Evolutionary conservation across 2,329 filamentous ascomycete genomes (phyloP).

Genomic region (Dactylellina drechsleri): DNA sequence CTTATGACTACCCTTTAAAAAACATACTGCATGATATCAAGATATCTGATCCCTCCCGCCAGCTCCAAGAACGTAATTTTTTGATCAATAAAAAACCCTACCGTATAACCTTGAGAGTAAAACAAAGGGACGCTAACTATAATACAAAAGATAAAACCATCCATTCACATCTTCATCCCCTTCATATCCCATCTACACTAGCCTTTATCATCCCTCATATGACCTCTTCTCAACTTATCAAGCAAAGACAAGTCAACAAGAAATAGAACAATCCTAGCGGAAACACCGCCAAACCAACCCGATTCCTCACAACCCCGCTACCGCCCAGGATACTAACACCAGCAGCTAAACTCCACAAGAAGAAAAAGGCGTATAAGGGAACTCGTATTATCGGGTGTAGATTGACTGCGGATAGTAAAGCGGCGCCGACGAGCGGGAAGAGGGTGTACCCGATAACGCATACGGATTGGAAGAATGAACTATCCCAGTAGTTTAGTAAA

Average conservation of each 20-base stretch:
- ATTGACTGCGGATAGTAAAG: slow-evolving; percentile 83
- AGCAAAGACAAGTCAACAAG: slow-evolving; percentile 91
- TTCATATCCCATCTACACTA: too few species aligned
- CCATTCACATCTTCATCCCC: too few species aligned
- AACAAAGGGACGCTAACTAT: slow-evolving; percentile 16
- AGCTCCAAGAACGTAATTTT: not conserved
- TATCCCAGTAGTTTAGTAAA: slow-evolving; percentile 62
- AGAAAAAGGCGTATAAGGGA: slow-evolving; percentile 87
- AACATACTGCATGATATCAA: slow-evolving; percentile 2
- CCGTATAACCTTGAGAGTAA: slow-evolving; percentile 1
- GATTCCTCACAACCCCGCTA: slow-evolving; percentile 93
- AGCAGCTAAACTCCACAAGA: slow-evolving; percentile 92
- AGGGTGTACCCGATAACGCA: slow-evolving; percentile 99
- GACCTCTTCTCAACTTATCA: slow-evolving; percentile 75
- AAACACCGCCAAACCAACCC: slow-evolving; percentile 92
- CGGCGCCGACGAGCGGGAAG: slow-evolving; percentile 93
- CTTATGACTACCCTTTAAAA: slow-evolving; percentile 1
- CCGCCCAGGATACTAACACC: slow-evolving; percentile 95
- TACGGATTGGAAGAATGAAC: slow-evolving; percentile 96
- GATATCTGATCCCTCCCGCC: not conserved
- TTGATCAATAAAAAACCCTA: slow-evolving; percentile 3
- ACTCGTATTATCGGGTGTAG: slow-evolving; percentile 84
- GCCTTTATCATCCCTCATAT: not conserved
- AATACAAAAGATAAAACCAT: slow-evolving; percentile 3
- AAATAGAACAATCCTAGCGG: slow-evolving; percentile 96